Percentiles rank a stretch among this genome's conserved stretches.
Conservation (phyloP, 805 yeast species). For the Schwanniomyces sp. region DNA sequence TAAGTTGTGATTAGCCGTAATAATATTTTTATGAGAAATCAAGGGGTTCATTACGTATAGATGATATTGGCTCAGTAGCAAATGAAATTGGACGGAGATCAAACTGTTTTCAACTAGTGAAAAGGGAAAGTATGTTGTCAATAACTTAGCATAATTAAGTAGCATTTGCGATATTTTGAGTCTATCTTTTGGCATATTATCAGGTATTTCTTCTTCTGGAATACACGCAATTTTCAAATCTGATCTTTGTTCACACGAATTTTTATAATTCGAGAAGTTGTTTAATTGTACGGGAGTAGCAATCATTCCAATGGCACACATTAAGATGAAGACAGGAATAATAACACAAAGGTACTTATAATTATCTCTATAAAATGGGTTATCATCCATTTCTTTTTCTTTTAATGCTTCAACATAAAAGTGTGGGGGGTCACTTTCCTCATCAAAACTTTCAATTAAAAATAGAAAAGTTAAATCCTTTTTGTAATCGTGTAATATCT, state of each 20-base stretch:
- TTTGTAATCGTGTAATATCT: conserved; percentile 16
- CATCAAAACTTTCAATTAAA: conserved; percentile 12
- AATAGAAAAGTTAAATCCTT: conserved; percentile 17
- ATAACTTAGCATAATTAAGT: conserved; percentile 19
- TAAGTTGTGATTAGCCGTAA: conserved; percentile 26
- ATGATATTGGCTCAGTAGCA: conserved; percentile 27
- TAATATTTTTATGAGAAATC: conserved; percentile 22
- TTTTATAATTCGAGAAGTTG: conserved; percentile 26
- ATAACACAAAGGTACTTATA: conserved; percentile 18
- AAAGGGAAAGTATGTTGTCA: conserved; percentile 21
- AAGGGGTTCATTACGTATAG: conserved; percentile 25
- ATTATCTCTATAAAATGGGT: conserved; percentile 15
- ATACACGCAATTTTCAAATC: conserved; percentile 20
- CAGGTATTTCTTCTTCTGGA: conserved; percentile 9
- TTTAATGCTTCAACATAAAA: conserved; percentile 12
- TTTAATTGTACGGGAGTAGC: conserved; percentile 32
- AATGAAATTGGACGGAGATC: conserved; percentile 16
- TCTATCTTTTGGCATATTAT: conserved; percentile 17
- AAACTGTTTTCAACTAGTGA: conserved; percentile 14
- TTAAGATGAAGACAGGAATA: conserved; percentile 24
- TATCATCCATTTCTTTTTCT: conserved; percentile 14
- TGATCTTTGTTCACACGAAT: conserved; percentile 27
- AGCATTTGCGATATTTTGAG: conserved; percentile 18
- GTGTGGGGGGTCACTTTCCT: conserved; percentile 6
- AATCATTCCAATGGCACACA: conserved; percentile 34